Evolutionary conservation across 2,329 filamentous ascomycete genomes (phyloP).

Genomic region (Aspergillus puulaauensis): DNA sequence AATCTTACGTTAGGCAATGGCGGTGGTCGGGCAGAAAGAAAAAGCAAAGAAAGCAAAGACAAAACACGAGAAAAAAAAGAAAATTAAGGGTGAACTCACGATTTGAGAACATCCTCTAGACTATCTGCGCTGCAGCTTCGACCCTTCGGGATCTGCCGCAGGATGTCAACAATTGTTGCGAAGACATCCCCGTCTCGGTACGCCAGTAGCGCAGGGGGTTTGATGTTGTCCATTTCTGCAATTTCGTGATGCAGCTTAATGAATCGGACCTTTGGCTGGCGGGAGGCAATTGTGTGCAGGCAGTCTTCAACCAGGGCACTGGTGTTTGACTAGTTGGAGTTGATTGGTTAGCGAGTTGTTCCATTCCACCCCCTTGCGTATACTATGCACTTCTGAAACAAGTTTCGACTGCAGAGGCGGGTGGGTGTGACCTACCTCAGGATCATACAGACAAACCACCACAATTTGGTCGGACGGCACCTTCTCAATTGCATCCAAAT

Average conservation of each 20-base stretch:
- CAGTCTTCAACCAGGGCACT: conserved; percentile 77
- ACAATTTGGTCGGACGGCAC: conserved; percentile 77
- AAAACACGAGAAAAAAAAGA: conserved; percentile 1
- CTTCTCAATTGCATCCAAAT: conserved; percentile 95
- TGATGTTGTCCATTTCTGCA: conserved; percentile 88
- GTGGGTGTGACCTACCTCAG: conserved; percentile 61
- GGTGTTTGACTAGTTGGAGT: conserved; percentile 60
- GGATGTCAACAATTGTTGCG: conserved; percentile 81
- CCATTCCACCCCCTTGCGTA: not conserved
- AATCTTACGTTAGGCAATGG: not conserved
- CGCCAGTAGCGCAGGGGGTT: conserved; percentile 82
- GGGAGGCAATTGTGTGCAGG: conserved; percentile 70
- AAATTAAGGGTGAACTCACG: conserved; percentile 41
- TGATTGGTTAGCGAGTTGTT: conserved; percentile 3
- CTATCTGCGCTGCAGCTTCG: conserved; percentile 51
- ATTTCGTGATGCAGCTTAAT: conserved; percentile 88
- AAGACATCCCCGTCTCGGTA: conserved; percentile 91
- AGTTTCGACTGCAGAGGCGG: not conserved
- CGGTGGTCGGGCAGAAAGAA: not conserved
- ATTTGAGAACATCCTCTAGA: conserved; percentile 58
- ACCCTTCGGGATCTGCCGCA: conserved; percentile 75
- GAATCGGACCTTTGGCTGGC: conserved; percentile 74
- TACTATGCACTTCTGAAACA: not conserved
- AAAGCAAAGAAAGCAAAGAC: not conserved
- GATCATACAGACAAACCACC: conserved; percentile 90